Percentiles rank a stretch among this genome's conserved stretches.
Evolutionary conservation across 495 filamentous ascomycete genomes (phyloP).

Genomic region (Penicillium antarcticum): DNA sequence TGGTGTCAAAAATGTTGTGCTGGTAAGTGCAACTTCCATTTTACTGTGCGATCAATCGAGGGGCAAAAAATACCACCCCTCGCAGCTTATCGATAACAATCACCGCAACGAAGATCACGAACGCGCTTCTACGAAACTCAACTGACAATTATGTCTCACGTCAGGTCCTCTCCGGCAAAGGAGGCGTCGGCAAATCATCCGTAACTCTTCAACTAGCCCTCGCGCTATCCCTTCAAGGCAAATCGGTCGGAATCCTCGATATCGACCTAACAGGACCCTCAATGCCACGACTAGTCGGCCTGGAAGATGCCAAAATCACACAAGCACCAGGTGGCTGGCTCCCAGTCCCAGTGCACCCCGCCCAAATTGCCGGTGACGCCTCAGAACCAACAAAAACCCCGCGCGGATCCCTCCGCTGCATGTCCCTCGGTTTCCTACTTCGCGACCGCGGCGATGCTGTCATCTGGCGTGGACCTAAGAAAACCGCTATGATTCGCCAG

Average conservation of each 20-base stretch:
- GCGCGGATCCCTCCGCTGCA: slow-evolving; percentile 71
- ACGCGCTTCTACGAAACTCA: neutral
- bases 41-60: neutral
- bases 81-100: slow-evolving; percentile 44
- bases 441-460: slow-evolving; percentile 81
- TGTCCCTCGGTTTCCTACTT: slow-evolving; percentile 91
- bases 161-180: slow-evolving; percentile 88
- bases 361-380: slow-evolving; percentile 14
- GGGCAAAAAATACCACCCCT: neutral
- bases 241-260: slow-evolving; percentile 91
- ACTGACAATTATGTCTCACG: neutral
- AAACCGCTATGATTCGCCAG: slow-evolving; percentile 97
- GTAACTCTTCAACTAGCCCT: slow-evolving; percentile 93
- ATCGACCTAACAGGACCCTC: slow-evolving; percentile 95
- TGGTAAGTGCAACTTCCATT: slow-evolving; percentile 27
- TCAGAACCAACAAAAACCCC: slow-evolving; percentile 8
- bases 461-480: slow-evolving; percentile 97
- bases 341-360: slow-evolving; percentile 74
- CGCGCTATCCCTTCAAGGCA: slow-evolving; percentile 76
- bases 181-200: slow-evolving; percentile 96
- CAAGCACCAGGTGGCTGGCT: slow-evolving; percentile 88
- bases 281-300: slow-evolving; percentile 88
- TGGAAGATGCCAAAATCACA: slow-evolving; percentile 84
- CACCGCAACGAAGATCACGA: neutral
- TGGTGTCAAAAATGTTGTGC: slow-evolving; percentile 51